phyloP scores from a whole-genome alignment of 2,329 filamentous ascomycete species.

The Penicillium vulpinum region DNA sequence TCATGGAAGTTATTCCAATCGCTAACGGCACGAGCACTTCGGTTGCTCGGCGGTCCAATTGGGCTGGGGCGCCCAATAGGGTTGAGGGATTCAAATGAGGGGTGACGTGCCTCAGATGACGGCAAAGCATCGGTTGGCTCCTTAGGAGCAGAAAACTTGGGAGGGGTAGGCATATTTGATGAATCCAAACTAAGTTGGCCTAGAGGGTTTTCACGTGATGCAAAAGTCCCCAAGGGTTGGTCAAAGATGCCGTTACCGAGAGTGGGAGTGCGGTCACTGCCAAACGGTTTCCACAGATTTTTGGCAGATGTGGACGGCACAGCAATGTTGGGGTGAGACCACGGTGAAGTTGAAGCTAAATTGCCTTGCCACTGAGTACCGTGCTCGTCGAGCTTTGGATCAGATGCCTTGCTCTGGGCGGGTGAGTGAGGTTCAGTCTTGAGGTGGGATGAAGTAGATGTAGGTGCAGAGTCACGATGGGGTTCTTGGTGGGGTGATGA shows the following conservation, averaged over 20 bases:
- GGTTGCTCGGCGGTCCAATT: slow-evolving; percentile 48
- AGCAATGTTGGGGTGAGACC: slow-evolving; percentile 39
- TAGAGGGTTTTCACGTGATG: slow-evolving; percentile 46
- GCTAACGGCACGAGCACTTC: slow-evolving; percentile 30
- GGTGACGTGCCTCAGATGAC: slow-evolving; percentile 42
- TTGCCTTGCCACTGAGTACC: slow-evolving; percentile 40
- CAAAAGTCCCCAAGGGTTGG: slow-evolving; percentile 49
- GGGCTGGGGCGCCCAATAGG: slow-evolving; percentile 47
- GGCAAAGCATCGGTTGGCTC: slow-evolving; percentile 41
- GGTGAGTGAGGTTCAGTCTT: slow-evolving; percentile 4
- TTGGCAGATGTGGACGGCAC: slow-evolving; percentile 36
- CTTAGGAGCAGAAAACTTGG: slow-evolving; percentile 34
- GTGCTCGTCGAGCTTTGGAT: slow-evolving; percentile 36
- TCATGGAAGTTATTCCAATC: slow-evolving; percentile 49
- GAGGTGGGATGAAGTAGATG: slow-evolving; percentile 28
- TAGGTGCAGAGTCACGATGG: slow-evolving; percentile 19
- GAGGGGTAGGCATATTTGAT: slow-evolving; percentile 35
- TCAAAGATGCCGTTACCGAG: slow-evolving; percentile 67
- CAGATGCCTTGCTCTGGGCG: slow-evolving; percentile 17
- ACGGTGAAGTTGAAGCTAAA: slow-evolving; percentile 38
- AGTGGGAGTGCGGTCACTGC: slow-evolving; percentile 57
- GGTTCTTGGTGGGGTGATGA: slow-evolving; percentile 35
- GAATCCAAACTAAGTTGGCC: slow-evolving; percentile 45
- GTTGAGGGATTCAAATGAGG: slow-evolving; percentile 40
- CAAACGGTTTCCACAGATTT: slow-evolving; percentile 62